Base-by-base conservation (phyloP, 805 yeast genomes). In the Metschnikowia similis region DNA sequence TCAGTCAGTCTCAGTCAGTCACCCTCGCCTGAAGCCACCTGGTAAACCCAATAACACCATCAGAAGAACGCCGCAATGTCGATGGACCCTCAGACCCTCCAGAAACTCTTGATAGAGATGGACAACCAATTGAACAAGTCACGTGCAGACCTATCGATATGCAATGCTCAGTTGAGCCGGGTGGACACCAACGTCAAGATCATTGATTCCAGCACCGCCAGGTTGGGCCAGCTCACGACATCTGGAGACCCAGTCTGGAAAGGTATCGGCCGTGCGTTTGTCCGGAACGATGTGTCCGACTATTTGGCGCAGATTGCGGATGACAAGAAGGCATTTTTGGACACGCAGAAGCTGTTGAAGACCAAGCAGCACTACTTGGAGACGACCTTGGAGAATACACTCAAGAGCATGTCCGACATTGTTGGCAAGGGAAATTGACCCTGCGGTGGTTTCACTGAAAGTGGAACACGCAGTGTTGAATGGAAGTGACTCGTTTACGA, bases 201-300 rank as follows among this genome's bases (percentile, higher is more conserved):
- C 43, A 76, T 83, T 17, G 76, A 77, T 27, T 71, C 80, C 40
- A 85, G 95, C 8, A 67, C 75, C 32, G 62, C 74, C 32, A 87
- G 85, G 56, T 70, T 89, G 45, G 70, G 68, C 27, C 56, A 59
- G 39, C 55, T 69, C 29, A 72, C 79, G 39, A 59, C 56, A 44
- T 57, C 60, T 3, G 62, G 77, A 11, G 74, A 70, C 8, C 71
- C 71, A 17, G 91, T 90, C 5, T 90, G 96, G 94, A 81, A 87
- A 62, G 88, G 95, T 5, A 80, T 88, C 34, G 97, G 97, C 29
- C 86, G 85, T 66, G 80, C 89, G 30, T 87, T 85, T 63, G 67
- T 85, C 8, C 65, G 69, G 41, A 74, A 74, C 4, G 72, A 74
- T 28, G 71, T 72, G 2, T 58, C 64, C 4, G 66, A 71, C 3